Evolutionary conservation across 2,329 filamentous ascomycete genomes (phyloP), one percentile per base, ranked within the genome.

Genomic region (Stagonosporopsis tanaceti): DNA sequence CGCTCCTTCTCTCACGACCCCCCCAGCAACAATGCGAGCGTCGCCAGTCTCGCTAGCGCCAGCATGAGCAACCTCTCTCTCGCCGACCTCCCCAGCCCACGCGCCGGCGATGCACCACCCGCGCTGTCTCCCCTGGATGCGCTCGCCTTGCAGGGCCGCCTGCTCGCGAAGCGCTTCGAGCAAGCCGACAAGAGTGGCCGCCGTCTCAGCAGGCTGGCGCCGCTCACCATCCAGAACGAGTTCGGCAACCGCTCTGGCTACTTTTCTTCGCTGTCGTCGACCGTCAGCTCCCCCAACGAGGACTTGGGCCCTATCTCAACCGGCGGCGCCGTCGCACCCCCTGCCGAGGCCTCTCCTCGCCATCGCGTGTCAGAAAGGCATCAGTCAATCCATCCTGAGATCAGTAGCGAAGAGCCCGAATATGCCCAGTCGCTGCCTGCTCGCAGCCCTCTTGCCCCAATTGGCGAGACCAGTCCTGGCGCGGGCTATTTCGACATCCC

Each of bases 61-160:
- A 74, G 69, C 65, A 70, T 69, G 62, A 66, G 63, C 67, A 72
- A 66, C 50, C 62, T 74, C 53, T 72, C 73, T 25, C 66, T 75
- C 52, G 63, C 67, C 47, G 74, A 76, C 67, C 75, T 82, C 24
- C 80, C 81, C 44, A 82, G 80, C 57, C 81, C 81, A 38, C 78
- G 79, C 53, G 73, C 77, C n/a, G 81, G 81, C 74, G 77, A 87
- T 67, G 85, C 90, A 1, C 94, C 95, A 20, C 95, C 95, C 5
- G 91, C 95, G 50, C 84, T 98, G 54, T 98, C 95, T 7, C 95
- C 95, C 11, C 85, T 99, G 63, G 95, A 99, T 82, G 94, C 94
- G 45, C 96, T 99, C 74, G 94, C 94, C 22, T 84, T 94, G 61
- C 94, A 98, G 73, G 96, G 93, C 68, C 89, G 94, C 56, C 80